These are phyloP conservation scores for Mucor indicus DNA, from an alignment of 371 early-diverging fungal species.

Conservation along the genomic window DNA sequence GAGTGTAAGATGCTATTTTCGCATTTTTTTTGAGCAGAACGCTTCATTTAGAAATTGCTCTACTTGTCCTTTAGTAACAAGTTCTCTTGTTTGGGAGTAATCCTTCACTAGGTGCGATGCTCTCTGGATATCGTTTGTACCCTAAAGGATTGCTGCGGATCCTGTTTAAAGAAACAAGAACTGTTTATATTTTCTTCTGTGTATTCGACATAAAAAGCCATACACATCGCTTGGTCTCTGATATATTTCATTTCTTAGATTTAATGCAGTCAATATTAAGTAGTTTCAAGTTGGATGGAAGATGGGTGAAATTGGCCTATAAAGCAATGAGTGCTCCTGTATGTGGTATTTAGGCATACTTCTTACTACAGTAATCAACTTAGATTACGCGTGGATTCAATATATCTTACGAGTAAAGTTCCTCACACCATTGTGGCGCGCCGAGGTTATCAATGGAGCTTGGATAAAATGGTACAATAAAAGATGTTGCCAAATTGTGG, in stretches of 20 bases:
- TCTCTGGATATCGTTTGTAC: background rate
- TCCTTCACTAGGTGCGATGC: background rate
- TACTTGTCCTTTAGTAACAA: slow-evolving; percentile 2
- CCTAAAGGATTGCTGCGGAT: background rate
- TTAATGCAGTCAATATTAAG: no score
- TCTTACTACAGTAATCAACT: no score
- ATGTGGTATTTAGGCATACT: no score
- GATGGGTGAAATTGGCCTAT: slow-evolving; percentile 1
- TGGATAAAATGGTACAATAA: no score
- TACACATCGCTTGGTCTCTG: background rate
- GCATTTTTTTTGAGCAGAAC: background rate
- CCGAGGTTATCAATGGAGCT: no score
- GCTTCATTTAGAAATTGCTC: slow-evolving; percentile 2
- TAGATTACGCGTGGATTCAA: no score
- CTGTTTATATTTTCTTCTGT: background rate
- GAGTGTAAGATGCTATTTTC: slow-evolving; percentile 1
- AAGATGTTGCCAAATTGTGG: no score
- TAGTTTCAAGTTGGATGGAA: background rate
- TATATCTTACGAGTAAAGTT: no score
- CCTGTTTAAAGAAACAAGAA: background rate
- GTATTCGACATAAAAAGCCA: slow-evolving; percentile 1
- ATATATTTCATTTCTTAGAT: no score
- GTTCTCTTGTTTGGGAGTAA: background rate
- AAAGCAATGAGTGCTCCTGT: background rate
- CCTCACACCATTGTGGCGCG: no score